Conservation (phyloP, 495 filamentous ascomycete species). For the Thozetella sp. region DNA sequence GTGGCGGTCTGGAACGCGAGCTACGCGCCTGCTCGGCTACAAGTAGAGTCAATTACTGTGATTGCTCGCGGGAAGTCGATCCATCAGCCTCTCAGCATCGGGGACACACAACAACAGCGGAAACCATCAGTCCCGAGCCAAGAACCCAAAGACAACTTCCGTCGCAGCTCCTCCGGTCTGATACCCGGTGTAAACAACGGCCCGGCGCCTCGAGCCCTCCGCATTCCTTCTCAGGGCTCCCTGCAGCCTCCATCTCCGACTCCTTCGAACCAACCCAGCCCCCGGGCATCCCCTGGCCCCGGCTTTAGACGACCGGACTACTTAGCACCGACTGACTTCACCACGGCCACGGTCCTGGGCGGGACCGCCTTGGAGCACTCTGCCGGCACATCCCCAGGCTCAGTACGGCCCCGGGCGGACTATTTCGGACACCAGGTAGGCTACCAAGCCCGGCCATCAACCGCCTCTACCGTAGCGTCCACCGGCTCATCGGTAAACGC, state of each 20-base stretch:
- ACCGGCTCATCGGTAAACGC: conserved; percentile 25
- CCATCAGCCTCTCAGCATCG: conserved; percentile 57
- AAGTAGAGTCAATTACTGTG: conserved; percentile 72
- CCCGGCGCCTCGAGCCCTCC: conserved; percentile 31
- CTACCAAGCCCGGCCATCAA: conserved; percentile 27
- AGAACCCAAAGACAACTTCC: conserved; percentile 16
- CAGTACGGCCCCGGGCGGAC: conserved; percentile 37
- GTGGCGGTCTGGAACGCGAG: conserved; percentile 68
- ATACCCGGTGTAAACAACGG: conserved; percentile 23
- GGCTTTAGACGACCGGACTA: conserved; percentile 24
- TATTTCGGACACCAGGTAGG: conserved; percentile 43
- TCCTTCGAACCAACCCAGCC: conserved; percentile 21
- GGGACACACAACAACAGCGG: conserved; percentile 10
- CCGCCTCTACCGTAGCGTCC: conserved; percentile 32
- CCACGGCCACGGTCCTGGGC: conserved; percentile 41
- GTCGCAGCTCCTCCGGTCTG: conserved; percentile 33
- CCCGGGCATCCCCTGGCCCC: conserved; percentile 11
- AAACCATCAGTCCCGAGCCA: conserved; percentile 11
- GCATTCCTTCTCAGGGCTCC: conserved; percentile 32
- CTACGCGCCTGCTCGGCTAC: conserved; percentile 65
- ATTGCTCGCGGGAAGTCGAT: conserved; percentile 76
- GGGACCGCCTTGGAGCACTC: conserved; percentile 15
- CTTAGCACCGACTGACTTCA: conserved; percentile 46
- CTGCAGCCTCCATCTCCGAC: conserved; percentile 15
- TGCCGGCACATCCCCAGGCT: conserved; percentile 17